These are phyloP conservation scores for Aspergillus nidulans DNA, from an alignment of 495 filamentous ascomycete species.

Conservation along the genomic window DNA sequence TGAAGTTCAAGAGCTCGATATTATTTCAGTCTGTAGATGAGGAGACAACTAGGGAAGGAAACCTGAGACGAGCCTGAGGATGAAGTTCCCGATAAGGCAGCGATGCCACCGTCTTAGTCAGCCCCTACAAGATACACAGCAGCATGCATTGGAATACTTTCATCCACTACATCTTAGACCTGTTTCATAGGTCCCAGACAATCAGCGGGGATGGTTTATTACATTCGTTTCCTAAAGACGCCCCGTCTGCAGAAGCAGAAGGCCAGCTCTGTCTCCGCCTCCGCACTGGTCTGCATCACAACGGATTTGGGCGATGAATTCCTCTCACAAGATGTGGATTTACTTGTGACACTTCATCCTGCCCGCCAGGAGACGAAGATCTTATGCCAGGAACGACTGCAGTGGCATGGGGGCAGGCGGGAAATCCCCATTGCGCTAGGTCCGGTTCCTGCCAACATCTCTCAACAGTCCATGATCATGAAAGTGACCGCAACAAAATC, in stretches of 20 bases:
- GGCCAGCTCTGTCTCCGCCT: slow-evolving; percentile 31
- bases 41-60: neutral
- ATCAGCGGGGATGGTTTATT: slow-evolving; percentile 50
- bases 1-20: neutral
- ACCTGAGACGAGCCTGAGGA: slow-evolving; percentile 13
- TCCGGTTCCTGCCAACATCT: slow-evolving; percentile 25
- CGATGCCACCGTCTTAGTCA: slow-evolving; percentile 20
- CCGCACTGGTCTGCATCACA: slow-evolving; percentile 71
- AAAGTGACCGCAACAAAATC: slow-evolving; percentile 14
- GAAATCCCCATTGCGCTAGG: slow-evolving; percentile 38
- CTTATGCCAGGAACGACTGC: slow-evolving; percentile 40
- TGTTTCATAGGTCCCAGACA: neutral
- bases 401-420: slow-evolving; percentile 54
- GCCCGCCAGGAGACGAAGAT: slow-evolving; percentile 28
- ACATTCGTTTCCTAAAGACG: slow-evolving; percentile 70
- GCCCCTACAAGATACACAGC: neutral
- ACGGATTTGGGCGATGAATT: slow-evolving; percentile 89
- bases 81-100: slow-evolving; percentile 2
- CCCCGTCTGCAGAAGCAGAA: slow-evolving; percentile 46
- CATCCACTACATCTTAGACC: neutral
- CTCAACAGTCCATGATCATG: slow-evolving; percentile 26
- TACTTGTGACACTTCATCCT: slow-evolving; percentile 47
- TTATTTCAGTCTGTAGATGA: slow-evolving; percentile 1
- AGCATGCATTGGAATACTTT: neutral
- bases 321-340: slow-evolving; percentile 56